Conservation (phyloP, 1,284 basidiomycete genomes). For the Ceratobasidium sp. region DNA sequence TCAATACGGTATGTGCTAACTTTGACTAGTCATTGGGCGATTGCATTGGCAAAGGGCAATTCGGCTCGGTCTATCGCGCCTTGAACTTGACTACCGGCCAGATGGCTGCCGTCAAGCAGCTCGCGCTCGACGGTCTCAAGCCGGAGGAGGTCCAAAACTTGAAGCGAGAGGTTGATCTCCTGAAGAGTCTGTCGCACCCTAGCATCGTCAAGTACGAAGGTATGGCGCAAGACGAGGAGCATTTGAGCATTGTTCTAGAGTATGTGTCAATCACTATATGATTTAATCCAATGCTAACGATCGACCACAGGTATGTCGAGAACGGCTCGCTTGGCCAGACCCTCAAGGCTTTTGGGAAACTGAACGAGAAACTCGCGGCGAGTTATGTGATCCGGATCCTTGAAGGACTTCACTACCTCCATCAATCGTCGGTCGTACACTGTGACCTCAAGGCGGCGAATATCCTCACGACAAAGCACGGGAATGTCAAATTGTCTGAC, state of each 20-base stretch:
- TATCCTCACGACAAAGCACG: slow-evolving; percentile 96
- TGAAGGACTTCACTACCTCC: slow-evolving; percentile 91
- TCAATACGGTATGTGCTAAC: slow-evolving; percentile 25
- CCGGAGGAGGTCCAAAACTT: slow-evolving; percentile 88
- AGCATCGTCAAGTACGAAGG: slow-evolving; percentile 97
- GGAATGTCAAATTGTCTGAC: slow-evolving; percentile 98
- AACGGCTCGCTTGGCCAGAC: slow-evolving; percentile 93
- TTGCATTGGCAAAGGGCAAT: slow-evolving; percentile 96
- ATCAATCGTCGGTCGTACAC: slow-evolving; percentile 79
- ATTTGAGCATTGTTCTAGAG: slow-evolving; percentile 92
- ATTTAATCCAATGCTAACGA: neutral
- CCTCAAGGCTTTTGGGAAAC: slow-evolving; percentile 89
- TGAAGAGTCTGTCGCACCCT: slow-evolving; percentile 89
- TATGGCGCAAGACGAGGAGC: slow-evolving; percentile 89
- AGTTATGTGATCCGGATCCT: slow-evolving; percentile 94
- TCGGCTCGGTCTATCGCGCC: slow-evolving; percentile 94
- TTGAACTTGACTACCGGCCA: slow-evolving; percentile 92
- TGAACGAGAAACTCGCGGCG: slow-evolving; percentile 90
- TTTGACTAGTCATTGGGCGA: slow-evolving; percentile 87
- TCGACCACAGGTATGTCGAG: slow-evolving; percentile 80
- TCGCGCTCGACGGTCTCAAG: slow-evolving; percentile 85
- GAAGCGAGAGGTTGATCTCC: slow-evolving; percentile 91
- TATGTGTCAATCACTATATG: slow-evolving; percentile 56
- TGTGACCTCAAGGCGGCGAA: slow-evolving; percentile 99
- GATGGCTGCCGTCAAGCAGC: slow-evolving; percentile 95